These are phyloP conservation scores for Acer campestre DNA, from an alignment of 345 rosid genomes.

Conservation along the genomic window DNA sequence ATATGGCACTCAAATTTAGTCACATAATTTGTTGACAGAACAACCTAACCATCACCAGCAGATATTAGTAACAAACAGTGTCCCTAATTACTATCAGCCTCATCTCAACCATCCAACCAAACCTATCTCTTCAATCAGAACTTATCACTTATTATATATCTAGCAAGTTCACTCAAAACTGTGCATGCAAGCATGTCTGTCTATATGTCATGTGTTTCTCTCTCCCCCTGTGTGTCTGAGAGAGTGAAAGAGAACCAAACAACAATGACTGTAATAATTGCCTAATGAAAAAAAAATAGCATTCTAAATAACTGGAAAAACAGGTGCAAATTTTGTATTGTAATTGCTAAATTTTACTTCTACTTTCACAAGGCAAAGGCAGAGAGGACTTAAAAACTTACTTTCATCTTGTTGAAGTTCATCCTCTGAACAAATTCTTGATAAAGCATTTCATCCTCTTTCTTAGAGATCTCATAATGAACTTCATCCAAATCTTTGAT, in stretches of 20 bases:
- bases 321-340: background rate
- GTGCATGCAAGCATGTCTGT: background rate
- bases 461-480: constrained; percentile 96
- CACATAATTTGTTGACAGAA: background rate
- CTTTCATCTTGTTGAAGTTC: constrained; percentile 93
- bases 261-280: background rate
- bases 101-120: background rate
- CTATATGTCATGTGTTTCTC: background rate
- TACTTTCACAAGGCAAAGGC: background rate
- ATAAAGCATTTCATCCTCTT: constrained; percentile 91
- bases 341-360: background rate
- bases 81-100: background rate
- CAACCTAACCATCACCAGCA: background rate
- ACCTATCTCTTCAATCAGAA: background rate
- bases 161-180: constrained; percentile 4
- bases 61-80: background rate
- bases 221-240: background rate
- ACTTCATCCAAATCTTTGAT: constrained; percentile 87
- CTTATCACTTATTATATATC: background rate
- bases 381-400: constrained; percentile 29
- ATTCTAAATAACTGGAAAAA: background rate
- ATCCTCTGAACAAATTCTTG: constrained; percentile 79
- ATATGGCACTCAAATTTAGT: constrained; percentile 11
- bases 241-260: constrained; percentile 6
- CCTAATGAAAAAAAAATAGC: background rate